Evolutionary conservation across 2,329 filamentous ascomycete genomes (phyloP).

Genomic region (Fusarium scirpi): DNA sequence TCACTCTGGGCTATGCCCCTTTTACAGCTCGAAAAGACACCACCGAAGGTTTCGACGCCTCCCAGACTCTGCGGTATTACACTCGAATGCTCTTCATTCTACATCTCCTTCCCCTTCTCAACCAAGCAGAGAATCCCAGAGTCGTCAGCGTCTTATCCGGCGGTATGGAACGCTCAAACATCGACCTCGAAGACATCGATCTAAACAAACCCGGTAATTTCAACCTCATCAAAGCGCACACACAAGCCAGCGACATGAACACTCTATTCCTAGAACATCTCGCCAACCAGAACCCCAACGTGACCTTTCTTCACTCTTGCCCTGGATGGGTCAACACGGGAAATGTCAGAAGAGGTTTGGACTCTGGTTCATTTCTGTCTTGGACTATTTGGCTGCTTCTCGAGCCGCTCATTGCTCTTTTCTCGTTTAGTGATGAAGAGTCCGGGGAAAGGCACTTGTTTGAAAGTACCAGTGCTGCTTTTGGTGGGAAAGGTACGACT

Average conservation of each 20-base stretch:
- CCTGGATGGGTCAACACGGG: constrained; percentile 49
- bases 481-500: constrained; percentile 51
- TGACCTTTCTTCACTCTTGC: constrained; percentile 48
- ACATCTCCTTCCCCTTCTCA: constrained; percentile 56
- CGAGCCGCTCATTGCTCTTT: constrained; percentile 48
- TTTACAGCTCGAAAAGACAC: constrained; percentile 55
- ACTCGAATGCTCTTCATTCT: constrained; percentile 56
- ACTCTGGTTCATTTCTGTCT: constrained; percentile 41
- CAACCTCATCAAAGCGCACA: constrained; percentile 40
- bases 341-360: constrained; percentile 44
- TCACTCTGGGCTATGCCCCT: constrained; percentile 59
- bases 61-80: constrained; percentile 57
- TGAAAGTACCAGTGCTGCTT: constrained; percentile 52
- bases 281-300: constrained; percentile 32
- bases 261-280: constrained; percentile 44
- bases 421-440: constrained; percentile 49
- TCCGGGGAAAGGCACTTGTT: constrained; percentile 53
- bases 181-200: constrained; percentile 46
- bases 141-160: constrained; percentile 48
- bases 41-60: constrained; percentile 57
- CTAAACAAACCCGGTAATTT: constrained; percentile 48
- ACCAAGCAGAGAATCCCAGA: constrained; percentile 40
- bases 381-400: constrained; percentile 52
- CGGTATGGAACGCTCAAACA: constrained; percentile 19
- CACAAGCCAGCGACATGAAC: constrained; percentile 47